Evolutionary conservation across 306 rosid genomes (phyloP), one percentile per base, ranked within the genome.

Genomic region (Rosa rugosa): DNA sequence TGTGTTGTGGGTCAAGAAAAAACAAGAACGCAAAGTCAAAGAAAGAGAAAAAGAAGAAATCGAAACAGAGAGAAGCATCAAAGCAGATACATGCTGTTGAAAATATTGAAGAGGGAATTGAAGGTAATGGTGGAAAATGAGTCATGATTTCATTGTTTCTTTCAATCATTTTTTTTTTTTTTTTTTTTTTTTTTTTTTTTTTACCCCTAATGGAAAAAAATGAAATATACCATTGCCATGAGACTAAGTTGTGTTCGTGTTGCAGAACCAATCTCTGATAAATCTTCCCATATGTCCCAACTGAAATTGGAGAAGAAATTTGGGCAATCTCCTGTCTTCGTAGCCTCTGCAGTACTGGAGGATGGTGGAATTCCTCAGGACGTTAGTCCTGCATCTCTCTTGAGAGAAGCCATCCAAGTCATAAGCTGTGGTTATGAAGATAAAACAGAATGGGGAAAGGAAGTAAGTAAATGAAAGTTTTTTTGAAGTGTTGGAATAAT

Each of bases 381-480:
- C 6, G 82, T 83, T 10, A 90, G 99, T 79, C 90, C 95, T 75
- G 96, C 98, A 47, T 93, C 93, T 45, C 97, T 91, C 72, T 81
- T 95, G 69, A 93, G 91, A 82, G 98, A 95, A 88, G 97, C 96
- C 78, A 89, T 95, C 80, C 99, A 91, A 83, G 99, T 95, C 65
- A 93, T 95, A 80, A 93, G 98, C 79, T 95, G 99, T 71, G 99
- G 99, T 50, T 95, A 93, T 68, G 99, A 93, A 87, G 99, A 93
- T 85, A 95, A 95, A 89, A 88, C 96, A 45, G 98, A 93, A 36
- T 93, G 99, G 99, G 99, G 98, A 80, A 95, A 95, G 84, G 99
- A 95, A 84, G 99, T 95, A 78, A 65, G 90, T 67, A 50, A 46
- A 12, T 31, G 6, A 73, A 38, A 53, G 4, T 13, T 45, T 60